Percentiles rank a stretch among this genome's conserved stretches.
phyloP scores from a whole-genome alignment of 2,329 filamentous ascomycete species.

The Gliomastix tumulicola region DNA sequence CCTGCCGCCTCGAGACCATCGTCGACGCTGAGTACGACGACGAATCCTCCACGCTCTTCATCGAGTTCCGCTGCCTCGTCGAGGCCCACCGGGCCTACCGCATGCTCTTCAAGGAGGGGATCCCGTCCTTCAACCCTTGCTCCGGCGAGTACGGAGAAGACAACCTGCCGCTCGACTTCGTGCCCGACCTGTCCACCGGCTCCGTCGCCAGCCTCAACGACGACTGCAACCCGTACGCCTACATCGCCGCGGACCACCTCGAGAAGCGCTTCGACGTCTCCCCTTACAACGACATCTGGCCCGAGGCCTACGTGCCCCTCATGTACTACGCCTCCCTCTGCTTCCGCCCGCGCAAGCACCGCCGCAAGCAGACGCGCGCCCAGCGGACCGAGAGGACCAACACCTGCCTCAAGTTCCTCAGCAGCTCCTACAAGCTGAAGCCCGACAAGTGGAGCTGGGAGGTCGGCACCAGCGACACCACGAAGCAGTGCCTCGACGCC shows the following conservation, averaged over 20 bases:
- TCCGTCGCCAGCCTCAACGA: not conserved
- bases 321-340: too few relatives aligned
- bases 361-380: too few relatives aligned
- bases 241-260: not conserved
- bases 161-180: not conserved
- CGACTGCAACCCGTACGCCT: not conserved
- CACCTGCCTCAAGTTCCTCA: too few relatives aligned
- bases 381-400: too few relatives aligned
- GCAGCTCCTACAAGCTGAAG: too few relatives aligned
- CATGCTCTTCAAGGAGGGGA: not conserved
- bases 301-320: not conserved
- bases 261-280: not conserved
- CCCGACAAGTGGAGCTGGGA: not conserved
- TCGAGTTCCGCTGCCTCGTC: slow-evolving; percentile 1
- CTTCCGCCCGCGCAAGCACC: too few relatives aligned
- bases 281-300: slow-evolving; percentile 3
- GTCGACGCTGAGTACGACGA: slow-evolving; percentile 4
- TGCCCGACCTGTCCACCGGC: not conserved
- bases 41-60: not conserved
- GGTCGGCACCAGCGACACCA: too few relatives aligned
- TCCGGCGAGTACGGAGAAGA: not conserved
- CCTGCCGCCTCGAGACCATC: slow-evolving; percentile 4
- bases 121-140: not conserved
- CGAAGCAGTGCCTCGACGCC: too few relatives aligned
- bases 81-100: not conserved